These are phyloP conservation scores for Carex littledalei DNA, from an alignment of 176 grass and related monocot species.

Conservation along the genomic window DNA sequence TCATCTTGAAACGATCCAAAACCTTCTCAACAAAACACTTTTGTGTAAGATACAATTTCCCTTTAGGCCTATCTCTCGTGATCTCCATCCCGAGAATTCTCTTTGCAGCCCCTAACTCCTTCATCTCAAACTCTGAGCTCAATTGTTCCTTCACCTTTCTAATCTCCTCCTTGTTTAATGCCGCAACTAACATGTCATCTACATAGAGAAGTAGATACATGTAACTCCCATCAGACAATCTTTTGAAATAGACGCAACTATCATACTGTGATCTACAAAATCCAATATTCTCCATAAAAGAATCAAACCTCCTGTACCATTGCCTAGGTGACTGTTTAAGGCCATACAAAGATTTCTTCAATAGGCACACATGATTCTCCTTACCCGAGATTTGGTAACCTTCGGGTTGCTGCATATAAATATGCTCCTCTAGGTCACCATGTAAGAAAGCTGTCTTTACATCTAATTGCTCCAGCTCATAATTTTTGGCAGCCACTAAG, in stretches of 20 bases:
- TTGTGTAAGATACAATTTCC: not conserved
- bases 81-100: constrained; percentile 7
- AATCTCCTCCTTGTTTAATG: not conserved
- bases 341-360: constrained; percentile 11
- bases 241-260: not conserved
- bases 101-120: not conserved
- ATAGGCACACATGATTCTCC: not conserved
- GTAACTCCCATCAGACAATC: not conserved
- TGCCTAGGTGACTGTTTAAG: not conserved
- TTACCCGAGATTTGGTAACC: not conserved
- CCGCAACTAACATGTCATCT: not conserved
- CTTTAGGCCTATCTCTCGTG: not conserved
- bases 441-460: constrained; percentile 6
- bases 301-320: constrained; percentile 15
- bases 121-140: constrained; percentile 5
- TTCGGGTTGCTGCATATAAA: constrained; percentile 11
- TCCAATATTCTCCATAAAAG: not conserved
- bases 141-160: not conserved
- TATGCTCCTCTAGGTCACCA: not conserved
- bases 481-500: not conserved
- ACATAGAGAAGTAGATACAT: constrained; percentile 4
- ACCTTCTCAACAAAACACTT: not conserved
- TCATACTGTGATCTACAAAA: not conserved
- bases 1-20: not conserved
- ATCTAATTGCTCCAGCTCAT: constrained; percentile 3